Percentiles rank a stretch among this genome's conserved stretches.
These are phyloP conservation scores for Syzygium aromaticum DNA, from an alignment of 345 rosid genomes.

Conservation along the genomic window DNA sequence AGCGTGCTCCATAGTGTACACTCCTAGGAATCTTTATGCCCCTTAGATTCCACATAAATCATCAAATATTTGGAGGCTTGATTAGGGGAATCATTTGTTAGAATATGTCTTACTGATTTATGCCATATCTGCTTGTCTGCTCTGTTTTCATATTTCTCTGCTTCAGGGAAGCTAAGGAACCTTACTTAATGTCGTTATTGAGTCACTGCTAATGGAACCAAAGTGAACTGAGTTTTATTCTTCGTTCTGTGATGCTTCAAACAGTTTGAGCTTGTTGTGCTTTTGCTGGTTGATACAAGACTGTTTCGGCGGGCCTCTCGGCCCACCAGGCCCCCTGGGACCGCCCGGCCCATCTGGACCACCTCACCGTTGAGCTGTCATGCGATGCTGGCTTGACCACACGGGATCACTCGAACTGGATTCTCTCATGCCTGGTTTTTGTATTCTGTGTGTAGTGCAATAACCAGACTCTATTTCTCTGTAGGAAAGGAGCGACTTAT, in stretches of 20 bases:
- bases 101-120: fast-evolving
- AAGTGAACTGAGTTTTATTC: neutral
- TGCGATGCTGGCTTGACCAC: neutral
- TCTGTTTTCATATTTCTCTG: neutral
- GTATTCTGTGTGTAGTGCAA: neutral
- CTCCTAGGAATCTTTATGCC: neutral
- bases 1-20: neutral
- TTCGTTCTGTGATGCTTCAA: neutral
- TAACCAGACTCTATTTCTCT: neutral
- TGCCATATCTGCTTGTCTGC: neutral
- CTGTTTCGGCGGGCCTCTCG: conserved; percentile 21
- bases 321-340: neutral
- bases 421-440: neutral
- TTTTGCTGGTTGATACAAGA: conserved; percentile 34
- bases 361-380: neutral
- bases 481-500: neutral
- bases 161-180: neutral
- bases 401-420: neutral
- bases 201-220: neutral
- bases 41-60: neutral
- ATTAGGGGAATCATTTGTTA: neutral
- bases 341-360: conserved; percentile 8
- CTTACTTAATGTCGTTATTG: neutral
- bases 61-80: neutral
- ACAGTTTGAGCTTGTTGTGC: conserved; percentile 27